These are phyloP conservation scores for Chytriomyces hyalinus DNA, from an alignment of 192 early-diverging fungal species.

Conservation along the genomic window DNA sequence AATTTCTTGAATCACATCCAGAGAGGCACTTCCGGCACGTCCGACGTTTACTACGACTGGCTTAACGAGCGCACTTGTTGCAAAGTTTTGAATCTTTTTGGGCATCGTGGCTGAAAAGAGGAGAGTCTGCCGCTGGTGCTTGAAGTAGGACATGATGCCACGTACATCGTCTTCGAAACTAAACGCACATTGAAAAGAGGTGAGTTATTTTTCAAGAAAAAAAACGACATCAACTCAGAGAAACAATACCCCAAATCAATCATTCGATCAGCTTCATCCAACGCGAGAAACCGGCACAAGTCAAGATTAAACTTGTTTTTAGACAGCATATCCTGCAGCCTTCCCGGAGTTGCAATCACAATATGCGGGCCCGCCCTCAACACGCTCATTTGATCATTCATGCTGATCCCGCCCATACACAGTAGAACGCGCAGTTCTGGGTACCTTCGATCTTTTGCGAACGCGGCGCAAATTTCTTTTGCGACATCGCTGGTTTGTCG, in stretches of 20 bases:
- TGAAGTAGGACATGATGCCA: slow-evolving; percentile 95
- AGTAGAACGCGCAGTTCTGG: slow-evolving; percentile 79
- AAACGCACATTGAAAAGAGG: neutral
- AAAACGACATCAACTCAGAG: neutral
- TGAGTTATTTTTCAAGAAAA: neutral
- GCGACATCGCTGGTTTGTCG: slow-evolving; percentile 91
- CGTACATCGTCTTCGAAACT: slow-evolving; percentile 94
- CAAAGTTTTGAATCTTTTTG: slow-evolving; percentile 98
- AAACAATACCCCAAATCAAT: slow-evolving; percentile 82
- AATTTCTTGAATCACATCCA: slow-evolving; percentile 97
- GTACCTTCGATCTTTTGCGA: slow-evolving; percentile 65
- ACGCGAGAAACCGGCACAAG: slow-evolving; percentile 82
- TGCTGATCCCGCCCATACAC: slow-evolving; percentile 93
- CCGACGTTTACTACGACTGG: slow-evolving; percentile 97
- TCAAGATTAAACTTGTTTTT: slow-evolving; percentile 89
- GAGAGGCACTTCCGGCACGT: slow-evolving; percentile 91
- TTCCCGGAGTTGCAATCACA: slow-evolving; percentile 93
- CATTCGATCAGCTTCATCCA: slow-evolving; percentile 99
- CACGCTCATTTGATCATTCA: slow-evolving; percentile 82
- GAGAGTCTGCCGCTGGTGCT: slow-evolving; percentile 92
- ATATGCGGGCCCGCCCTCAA: slow-evolving; percentile 86
- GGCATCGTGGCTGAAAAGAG: slow-evolving; percentile 97
- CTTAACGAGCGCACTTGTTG: slow-evolving; percentile 81
- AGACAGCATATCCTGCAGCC: slow-evolving; percentile 89
- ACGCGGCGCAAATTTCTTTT: slow-evolving; percentile 60